These are phyloP conservation scores for Neurospora hispaniola DNA, from an alignment of 495 filamentous ascomycete species.

Conservation along the genomic window DNA sequence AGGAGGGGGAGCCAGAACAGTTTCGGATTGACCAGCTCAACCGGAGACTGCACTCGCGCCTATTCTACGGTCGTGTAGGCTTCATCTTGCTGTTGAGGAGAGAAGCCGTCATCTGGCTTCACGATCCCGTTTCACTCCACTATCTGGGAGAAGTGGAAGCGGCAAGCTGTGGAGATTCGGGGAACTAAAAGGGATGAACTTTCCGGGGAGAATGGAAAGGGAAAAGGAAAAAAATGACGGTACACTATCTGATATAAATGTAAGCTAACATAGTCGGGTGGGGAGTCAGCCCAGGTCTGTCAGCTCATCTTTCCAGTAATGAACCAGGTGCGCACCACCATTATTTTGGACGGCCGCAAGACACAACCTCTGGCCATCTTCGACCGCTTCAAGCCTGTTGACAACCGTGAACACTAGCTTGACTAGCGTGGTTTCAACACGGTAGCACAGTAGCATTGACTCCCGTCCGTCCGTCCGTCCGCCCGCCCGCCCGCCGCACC, in stretches of 20 bases:
- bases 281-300: background rate
- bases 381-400: background rate
- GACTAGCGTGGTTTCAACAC: background rate
- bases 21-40: background rate
- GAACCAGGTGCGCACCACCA: background rate
- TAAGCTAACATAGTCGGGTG: background rate
- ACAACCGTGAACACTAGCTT: background rate
- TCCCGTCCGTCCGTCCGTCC: background rate
- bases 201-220: background rate
- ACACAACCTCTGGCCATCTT: background rate
- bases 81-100: background rate
- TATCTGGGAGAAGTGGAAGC: background rate
- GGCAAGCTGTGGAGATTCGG: background rate
- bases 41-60: background rate
- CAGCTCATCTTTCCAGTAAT: background rate
- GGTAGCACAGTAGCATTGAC: background rate
- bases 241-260: background rate
- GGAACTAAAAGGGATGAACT: background rate
- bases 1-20: background rate
- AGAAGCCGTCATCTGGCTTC: background rate
- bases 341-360: background rate
- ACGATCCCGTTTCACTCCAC: background rate
- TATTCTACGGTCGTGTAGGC: background rate
- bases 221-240: background rate
- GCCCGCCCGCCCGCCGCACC: background rate